Conservation (phyloP, 1,284 basidiomycete genomes). For the Cryptococcus amylolentus region DNA sequence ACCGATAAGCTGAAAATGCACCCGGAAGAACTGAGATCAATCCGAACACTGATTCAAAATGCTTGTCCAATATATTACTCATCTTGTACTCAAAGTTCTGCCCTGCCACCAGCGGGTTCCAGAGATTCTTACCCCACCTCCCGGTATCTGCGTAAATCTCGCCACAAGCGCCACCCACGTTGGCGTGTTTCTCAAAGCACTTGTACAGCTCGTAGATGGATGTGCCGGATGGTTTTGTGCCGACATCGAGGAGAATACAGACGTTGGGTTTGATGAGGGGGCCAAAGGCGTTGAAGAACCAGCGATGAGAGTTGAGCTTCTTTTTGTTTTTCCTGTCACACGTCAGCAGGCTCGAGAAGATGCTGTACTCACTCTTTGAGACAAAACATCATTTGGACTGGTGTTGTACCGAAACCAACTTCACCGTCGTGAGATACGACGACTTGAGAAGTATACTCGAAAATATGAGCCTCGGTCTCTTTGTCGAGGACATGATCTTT, state of each 20-base stretch:
- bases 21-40: constrained; percentile 83
- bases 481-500: constrained; percentile 89
- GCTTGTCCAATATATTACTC: constrained; percentile 90
- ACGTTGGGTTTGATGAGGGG: constrained; percentile 80
- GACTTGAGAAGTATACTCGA: constrained; percentile 80
- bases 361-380: constrained; percentile 60
- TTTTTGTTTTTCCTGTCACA: constrained; percentile 79
- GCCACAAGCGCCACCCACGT: constrained; percentile 92
- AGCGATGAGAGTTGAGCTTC: constrained; percentile 87
- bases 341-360: background rate
- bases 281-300: constrained; percentile 97
- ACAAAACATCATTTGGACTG: constrained; percentile 89
- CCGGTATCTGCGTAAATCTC: constrained; percentile 81
- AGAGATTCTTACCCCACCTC: constrained; percentile 69
- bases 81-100: constrained; percentile 81
- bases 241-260: constrained; percentile 82
- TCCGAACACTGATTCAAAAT: constrained; percentile 85
- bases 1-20: constrained; percentile 79
- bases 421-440: constrained; percentile 76
- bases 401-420: constrained; percentile 73
- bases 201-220: constrained; percentile 74
- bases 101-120: constrained; percentile 84
- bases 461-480: constrained; percentile 90
- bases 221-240: constrained; percentile 88
- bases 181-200: constrained; percentile 84